Evolutionary conservation across 768 basidiomycete genomes (phyloP), one percentile per base, ranked within the genome.

Genomic region (Pulveroboletus sp.): DNA sequence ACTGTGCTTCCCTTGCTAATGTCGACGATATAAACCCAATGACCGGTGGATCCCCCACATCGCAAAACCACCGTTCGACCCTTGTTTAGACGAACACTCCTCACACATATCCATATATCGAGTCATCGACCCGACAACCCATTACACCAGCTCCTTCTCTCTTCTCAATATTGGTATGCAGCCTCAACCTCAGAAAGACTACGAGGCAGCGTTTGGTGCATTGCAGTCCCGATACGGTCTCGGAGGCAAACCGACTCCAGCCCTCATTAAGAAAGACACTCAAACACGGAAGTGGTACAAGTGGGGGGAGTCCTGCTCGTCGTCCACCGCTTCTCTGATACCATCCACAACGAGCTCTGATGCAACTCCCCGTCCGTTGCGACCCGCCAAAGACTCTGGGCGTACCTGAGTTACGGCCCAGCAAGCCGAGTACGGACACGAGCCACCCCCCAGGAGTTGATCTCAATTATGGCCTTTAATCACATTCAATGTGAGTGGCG

Each of bases 161-260:
- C 18, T 39, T 26, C 7, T 47, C 8, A 14, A 27, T 8, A 38
- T 47, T 43, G 32, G 46, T 10, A 51, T 41, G 50, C 12, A 41
- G 9, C 9, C 41, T 17, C 33, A 44, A 5, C 52, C 59, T 14
- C 50, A 55, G 37, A 63, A 63, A 55, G 60, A 63, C 46, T 63
- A 62, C 38, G 45, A 8, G 15, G 53, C 60, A n/a, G 57, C 62
- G 3, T 62, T 59, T 50, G 63, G 48, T 2, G 30, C 44, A n/a
- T n/a, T 65, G 21, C 62, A 63, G 30, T 31, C 30, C 8, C 51
- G 46, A 36, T 63, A 65, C 26, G 62, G 63, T 9, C 10, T 59
- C 0, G 63, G 60, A 10, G 47, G 47, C 12, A 0, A 37, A 6
- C 26, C 28, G 12, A 43, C 47, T 2, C 55, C 55, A 24, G 3